A percentile compares a stretch with the other conserved stretches of the same genome.
Conservation (phyloP, 257 asterid genomes). For the Mitragyna speciosa region DNA sequence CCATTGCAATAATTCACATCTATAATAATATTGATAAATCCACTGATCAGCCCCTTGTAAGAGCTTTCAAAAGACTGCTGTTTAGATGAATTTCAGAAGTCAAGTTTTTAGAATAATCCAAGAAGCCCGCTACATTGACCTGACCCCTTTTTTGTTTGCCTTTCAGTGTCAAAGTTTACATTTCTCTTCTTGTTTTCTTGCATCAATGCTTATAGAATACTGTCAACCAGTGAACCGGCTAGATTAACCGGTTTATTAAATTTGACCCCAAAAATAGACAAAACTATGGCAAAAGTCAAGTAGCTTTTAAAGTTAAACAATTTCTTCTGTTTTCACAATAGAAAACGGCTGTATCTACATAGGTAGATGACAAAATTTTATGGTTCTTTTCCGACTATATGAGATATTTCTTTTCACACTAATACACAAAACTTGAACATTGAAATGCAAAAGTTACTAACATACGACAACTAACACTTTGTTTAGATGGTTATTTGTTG, state of each 20-base stretch:
- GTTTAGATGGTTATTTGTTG: no score
- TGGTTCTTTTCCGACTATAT: not conserved
- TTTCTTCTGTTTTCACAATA: not conserved
- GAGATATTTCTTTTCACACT: not conserved
- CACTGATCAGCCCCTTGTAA: not conserved
- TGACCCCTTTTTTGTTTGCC: not conserved
- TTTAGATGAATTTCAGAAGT: not conserved
- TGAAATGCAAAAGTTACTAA: no score
- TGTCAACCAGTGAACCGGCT: not conserved
- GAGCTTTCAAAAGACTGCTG: not conserved
- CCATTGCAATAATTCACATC: not conserved
- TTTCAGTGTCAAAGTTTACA: constrained; percentile 5
- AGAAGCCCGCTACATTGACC: not conserved
- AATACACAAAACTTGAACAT: no score
- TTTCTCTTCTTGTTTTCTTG: not conserved
- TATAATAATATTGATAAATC: not conserved
- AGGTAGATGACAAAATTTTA: no score
- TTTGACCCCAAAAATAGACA: not conserved
- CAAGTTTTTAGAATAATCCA: not conserved
- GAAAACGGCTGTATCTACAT: no score
- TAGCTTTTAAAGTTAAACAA: not conserved
- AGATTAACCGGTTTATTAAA: not conserved
- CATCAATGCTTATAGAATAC: not conserved
- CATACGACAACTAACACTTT: no score
- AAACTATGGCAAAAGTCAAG: not conserved